A percentile compares a stretch with the other conserved stretches of the same genome.
These are phyloP conservation scores for Phialophora verrucosa DNA, from an alignment of 2,329 filamentous ascomycete species.

Conservation along the genomic window DNA sequence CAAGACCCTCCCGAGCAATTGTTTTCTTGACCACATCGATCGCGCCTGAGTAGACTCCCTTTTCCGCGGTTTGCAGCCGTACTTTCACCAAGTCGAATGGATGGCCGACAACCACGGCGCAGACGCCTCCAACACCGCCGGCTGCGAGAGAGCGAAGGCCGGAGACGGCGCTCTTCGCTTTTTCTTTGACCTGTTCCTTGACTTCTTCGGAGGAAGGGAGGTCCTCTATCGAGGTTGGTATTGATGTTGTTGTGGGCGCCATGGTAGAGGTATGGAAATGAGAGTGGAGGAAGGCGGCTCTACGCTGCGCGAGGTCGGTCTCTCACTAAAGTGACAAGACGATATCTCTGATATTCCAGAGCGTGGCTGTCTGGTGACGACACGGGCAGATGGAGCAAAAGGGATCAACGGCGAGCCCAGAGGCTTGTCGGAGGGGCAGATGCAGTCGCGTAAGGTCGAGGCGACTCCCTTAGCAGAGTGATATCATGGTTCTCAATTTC, in stretches of 20 bases:
- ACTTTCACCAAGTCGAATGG: constrained; percentile 99
- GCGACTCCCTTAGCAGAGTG: constrained; percentile 5
- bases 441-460: constrained; percentile 8
- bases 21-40: constrained; percentile 91
- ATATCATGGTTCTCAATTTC: constrained; percentile 15
- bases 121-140: constrained; percentile 91
- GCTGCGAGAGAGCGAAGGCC: constrained; percentile 82
- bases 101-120: constrained; percentile 91
- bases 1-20: constrained; percentile 81
- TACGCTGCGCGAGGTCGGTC: neutral
- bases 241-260: constrained; percentile 33
- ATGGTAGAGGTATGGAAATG: constrained; percentile 19
- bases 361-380: neutral
- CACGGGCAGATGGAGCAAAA: constrained; percentile 23
- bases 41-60: constrained; percentile 86
- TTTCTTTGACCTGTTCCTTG: constrained; percentile 59
- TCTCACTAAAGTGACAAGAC: neutral
- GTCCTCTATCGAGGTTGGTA: constrained; percentile 39
- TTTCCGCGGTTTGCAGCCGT: constrained; percentile 92
- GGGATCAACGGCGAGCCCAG: constrained; percentile 24
- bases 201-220: constrained; percentile 53
- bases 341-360: neutral
- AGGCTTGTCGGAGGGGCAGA: constrained; percentile 24
- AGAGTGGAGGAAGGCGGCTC: neutral
- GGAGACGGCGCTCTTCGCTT: constrained; percentile 60